Evolutionary conservation across 2,329 filamentous ascomycete genomes (phyloP), one percentile per base, ranked within the genome.

Genomic region (Alternaria sp.): DNA sequence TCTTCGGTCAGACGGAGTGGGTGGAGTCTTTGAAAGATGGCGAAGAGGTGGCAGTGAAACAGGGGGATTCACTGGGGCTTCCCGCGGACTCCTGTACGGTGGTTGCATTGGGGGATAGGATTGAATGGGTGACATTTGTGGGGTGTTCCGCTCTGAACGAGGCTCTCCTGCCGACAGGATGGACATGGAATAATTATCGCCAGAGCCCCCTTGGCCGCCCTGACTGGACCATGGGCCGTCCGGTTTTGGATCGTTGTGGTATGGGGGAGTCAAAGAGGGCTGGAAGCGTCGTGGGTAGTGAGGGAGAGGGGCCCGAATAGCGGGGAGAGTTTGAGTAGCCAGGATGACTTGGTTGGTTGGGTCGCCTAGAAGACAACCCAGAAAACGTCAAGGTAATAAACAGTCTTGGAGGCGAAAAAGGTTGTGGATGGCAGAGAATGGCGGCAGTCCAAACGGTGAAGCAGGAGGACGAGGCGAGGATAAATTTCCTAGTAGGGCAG

Each of bases 271-370:
- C 57, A 77, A 65, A 18, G 72, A 72, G 9, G 66, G 59, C 46
- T 69, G 69, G 42, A 70, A 69, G n/a, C 63, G 69, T 54, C 67
- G 65, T 41, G 70, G 64, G 61, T 74, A 79, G 64, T 70, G 75
- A 73, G 65, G 62, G 71, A 76, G 72, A 53, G 71, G 64, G 59
- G 70, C 66, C 57, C 69, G 71, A 52, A 78, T 58, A 54, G 75
- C 71, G 66, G 76, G 75, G 61, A 78, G 72, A 28, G 72, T 72
- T 71, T 77, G 75, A 57, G 77, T 70, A 74, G 77, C 77, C 77
- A 79, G 73, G 49, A 61, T 78, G 77, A 75, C 67, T 51, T 43
- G 26, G 47, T 63, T 22, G 34, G 49, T 52, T 62, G 70, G 70
- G 72, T 67, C 66, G 70, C 49, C 57, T 18, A n/a, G 54, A 32